Evolutionary conservation across 148 eudicot species (phyloP).

Genomic region (Chenopodium berlandieri): DNA sequence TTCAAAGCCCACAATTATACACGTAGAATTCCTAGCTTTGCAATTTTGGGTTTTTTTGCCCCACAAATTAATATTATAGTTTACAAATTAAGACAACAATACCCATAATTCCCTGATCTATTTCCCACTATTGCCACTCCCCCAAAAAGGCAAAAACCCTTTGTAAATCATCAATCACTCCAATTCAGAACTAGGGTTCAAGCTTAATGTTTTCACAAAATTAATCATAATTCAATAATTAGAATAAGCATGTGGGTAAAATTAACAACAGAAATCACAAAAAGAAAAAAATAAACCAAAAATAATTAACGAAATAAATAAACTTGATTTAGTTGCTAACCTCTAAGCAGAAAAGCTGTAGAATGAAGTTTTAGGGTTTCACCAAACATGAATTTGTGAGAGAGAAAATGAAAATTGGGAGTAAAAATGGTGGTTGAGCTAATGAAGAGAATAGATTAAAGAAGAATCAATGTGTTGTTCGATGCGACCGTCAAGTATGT

Average conservation of each 20-base stretch:
- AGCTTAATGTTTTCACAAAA: not conserved
- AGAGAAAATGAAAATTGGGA: not conserved
- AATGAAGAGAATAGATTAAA: not conserved
- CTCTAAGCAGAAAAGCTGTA: not conserved
- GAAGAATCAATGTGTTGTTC: not conserved
- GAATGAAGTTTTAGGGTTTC: not conserved
- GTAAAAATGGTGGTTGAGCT: not conserved
- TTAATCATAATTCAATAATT: not conserved
- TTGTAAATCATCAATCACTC: not conserved
- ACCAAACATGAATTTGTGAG: not conserved
- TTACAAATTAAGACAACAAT: not conserved
- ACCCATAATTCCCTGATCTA: not conserved
- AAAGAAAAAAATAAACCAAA: too few species aligned
- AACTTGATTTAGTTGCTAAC: not conserved
- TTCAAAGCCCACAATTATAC: conserved; percentile 24
- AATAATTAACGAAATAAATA: not conserved
- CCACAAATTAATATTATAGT: not conserved
- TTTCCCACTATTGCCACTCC: not conserved
- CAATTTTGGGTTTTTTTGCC: not conserved
- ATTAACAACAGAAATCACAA: not conserved
- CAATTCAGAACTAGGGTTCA: not conserved
- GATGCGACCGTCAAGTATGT: too few species aligned
- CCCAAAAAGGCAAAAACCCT: not conserved
- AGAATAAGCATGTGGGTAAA: not conserved
- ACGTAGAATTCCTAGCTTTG: conserved; percentile 10